Percentiles rank a stretch among this genome's conserved stretches.
These are phyloP conservation scores for Aspergillus oerlinghausenensis DNA, from an alignment of 2,329 filamentous ascomycete genomes.

Conservation along the genomic window DNA sequence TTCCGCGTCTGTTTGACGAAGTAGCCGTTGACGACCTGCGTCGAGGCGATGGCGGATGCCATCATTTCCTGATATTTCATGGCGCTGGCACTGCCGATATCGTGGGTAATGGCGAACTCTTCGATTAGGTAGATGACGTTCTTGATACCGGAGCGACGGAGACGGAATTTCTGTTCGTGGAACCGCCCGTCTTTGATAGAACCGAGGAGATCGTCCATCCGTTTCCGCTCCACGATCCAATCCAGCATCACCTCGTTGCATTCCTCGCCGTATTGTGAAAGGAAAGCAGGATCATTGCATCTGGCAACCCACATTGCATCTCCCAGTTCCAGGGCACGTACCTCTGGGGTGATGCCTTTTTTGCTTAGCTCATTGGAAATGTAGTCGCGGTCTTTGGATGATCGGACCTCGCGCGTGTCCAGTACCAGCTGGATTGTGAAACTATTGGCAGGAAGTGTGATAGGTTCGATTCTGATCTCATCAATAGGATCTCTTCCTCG, in stretches of 20 bases:
- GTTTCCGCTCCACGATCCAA: slow-evolving; percentile 76
- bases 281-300: slow-evolving; percentile 55
- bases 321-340: slow-evolving; percentile 66
- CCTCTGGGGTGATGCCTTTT: slow-evolving; percentile 60
- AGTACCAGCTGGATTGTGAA: slow-evolving; percentile 71
- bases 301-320: slow-evolving; percentile 78
- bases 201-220: slow-evolving; percentile 71
- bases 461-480: slow-evolving; percentile 48
- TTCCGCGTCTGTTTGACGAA: slow-evolving; percentile 72
- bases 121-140: slow-evolving; percentile 78
- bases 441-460: slow-evolving; percentile 58
- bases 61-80: slow-evolving; percentile 61
- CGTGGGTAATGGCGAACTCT: slow-evolving; percentile 59
- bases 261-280: slow-evolving; percentile 52
- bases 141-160: slow-evolving; percentile 66
- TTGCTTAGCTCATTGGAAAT: slow-evolving; percentile 68
- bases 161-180: slow-evolving; percentile 77
- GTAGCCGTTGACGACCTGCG: slow-evolving; percentile 72
- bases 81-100: slow-evolving; percentile 39
- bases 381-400: slow-evolving; percentile 70
- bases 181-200: slow-evolving; percentile 81
- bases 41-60: slow-evolving; percentile 68
- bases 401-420: slow-evolving; percentile 69
- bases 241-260: slow-evolving; percentile 68
- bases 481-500: slow-evolving; percentile 6